Evolutionary conservation across 73 alveolate species (phyloP).

Genomic region (Tetrahymena thermophila): DNA sequence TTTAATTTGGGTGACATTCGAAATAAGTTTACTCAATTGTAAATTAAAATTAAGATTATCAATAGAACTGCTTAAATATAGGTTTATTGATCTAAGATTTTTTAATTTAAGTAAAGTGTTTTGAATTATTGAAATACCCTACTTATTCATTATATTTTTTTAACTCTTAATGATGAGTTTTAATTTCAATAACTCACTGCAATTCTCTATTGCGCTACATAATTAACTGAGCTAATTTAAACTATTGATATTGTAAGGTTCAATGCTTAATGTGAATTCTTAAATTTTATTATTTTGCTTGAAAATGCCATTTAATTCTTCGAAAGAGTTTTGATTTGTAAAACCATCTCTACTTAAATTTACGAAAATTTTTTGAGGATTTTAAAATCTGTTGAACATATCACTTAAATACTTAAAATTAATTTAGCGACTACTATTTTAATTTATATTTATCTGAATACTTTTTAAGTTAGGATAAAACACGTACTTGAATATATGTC

Average conservation of each 20-base stretch:
- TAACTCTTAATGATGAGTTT: neutral
- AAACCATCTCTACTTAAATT: neutral
- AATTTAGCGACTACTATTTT: neutral
- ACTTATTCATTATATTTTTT: neutral
- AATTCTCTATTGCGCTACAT: neutral
- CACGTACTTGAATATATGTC: neutral
- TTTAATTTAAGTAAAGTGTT: neutral
- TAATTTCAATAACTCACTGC: neutral
- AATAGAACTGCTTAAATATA: neutral
- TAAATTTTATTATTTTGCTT: neutral
- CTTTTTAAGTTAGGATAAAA: neutral
- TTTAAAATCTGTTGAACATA: neutral
- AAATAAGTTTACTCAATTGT: neutral
- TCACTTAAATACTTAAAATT: neutral
- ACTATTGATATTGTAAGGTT: neutral
- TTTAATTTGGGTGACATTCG: neutral
- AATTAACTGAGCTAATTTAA: neutral
- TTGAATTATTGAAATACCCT: neutral
- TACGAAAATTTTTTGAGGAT: neutral
- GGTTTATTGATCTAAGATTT: neutral
- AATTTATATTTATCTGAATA: neutral
- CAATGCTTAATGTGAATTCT: neutral
- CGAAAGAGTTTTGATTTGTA: neutral
- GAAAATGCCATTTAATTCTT: neutral
- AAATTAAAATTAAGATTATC: neutral